Conservation (phyloP, 805 yeast species). For the Saccharomyces kudriavzevii region DNA sequence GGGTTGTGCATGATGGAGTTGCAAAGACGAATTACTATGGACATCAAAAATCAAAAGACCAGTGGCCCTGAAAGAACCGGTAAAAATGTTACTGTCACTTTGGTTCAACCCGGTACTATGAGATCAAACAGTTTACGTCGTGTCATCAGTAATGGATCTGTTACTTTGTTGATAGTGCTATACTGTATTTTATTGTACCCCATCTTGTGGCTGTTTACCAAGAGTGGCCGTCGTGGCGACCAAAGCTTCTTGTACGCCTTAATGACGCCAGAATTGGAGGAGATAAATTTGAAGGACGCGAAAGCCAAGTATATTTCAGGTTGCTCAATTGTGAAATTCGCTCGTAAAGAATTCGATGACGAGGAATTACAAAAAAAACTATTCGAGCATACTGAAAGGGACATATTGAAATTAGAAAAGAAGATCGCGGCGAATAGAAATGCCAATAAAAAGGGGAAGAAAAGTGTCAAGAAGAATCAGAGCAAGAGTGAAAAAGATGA, state of each 20-base stretch:
- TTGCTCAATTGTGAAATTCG: slow-evolving; percentile 47
- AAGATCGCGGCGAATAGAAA: slow-evolving; percentile 63
- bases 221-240: slow-evolving; percentile 69
- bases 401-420: slow-evolving; percentile 57
- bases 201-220: slow-evolving; percentile 71
- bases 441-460: slow-evolving; percentile 18
- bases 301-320: slow-evolving; percentile 51
- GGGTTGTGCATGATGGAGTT: slow-evolving; percentile 70
- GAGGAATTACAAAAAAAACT: slow-evolving; percentile 50
- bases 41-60: slow-evolving; percentile 52
- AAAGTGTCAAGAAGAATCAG: background rate
- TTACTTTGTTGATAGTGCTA: slow-evolving; percentile 56
- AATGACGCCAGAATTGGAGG: slow-evolving; percentile 61
- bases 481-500: slow-evolving; percentile 2
- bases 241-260: slow-evolving; percentile 67
- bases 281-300: slow-evolving; percentile 51
- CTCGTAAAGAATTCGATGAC: slow-evolving; percentile 58
- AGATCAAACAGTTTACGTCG: slow-evolving; percentile 81
- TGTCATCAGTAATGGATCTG: slow-evolving; percentile 64
- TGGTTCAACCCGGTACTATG: slow-evolving; percentile 90
- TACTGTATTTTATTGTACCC: slow-evolving; percentile 59
- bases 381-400: slow-evolving; percentile 51
- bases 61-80: slow-evolving; percentile 29
- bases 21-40: slow-evolving; percentile 54
- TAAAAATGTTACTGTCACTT: slow-evolving; percentile 57